These are phyloP conservation scores for Cryphonectria japonica DNA, from an alignment of 2,329 filamentous ascomycete species.

Conservation along the genomic window DNA sequence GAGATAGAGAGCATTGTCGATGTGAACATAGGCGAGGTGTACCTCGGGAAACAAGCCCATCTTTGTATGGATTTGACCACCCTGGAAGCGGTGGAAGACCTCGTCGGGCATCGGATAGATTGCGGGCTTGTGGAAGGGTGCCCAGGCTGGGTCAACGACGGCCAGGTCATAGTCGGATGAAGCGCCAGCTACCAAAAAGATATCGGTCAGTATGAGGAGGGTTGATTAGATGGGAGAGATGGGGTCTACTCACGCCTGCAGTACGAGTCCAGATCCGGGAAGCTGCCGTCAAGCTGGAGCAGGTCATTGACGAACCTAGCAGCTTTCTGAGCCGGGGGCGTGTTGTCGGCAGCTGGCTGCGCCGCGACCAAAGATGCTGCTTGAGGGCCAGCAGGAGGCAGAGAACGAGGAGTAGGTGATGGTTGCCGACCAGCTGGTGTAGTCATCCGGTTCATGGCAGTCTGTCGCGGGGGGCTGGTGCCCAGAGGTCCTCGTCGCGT, in stretches of 20 bases:
- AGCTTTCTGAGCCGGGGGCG: conserved; percentile 75
- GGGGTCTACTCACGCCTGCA: conserved; percentile 72
- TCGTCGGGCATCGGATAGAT: conserved; percentile 89
- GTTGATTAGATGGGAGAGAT: conserved; percentile 1
- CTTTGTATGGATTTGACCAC: conserved; percentile 81
- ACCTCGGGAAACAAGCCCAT: conserved; percentile 96
- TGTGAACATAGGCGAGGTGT: conserved; percentile 92
- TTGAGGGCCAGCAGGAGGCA: conserved; percentile 38
- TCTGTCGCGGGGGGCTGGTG: conserved; percentile 25
- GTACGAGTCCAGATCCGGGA: conserved; percentile 88
- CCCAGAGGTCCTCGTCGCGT: conserved; percentile 24
- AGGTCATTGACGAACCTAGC: conserved; percentile 82
- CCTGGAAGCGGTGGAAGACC: conserved; percentile 91
- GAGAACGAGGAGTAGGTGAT: conserved; percentile 36
- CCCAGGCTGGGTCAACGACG: conserved; percentile 69
- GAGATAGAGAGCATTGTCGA: conserved; percentile 93
- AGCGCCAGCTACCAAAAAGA: conserved; percentile 68
- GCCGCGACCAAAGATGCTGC: conserved; percentile 37
- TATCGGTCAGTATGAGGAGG: conserved; percentile 33
- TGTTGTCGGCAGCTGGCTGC: conserved; percentile 48
- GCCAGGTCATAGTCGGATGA: conserved; percentile 91
- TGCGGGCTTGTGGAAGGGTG: conserved; percentile 85
- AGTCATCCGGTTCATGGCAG: conserved; percentile 19
- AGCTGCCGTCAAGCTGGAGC: conserved; percentile 75
- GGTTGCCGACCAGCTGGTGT: conserved; percentile 37